phyloP scores from a whole-genome alignment of 2,329 filamentous ascomycete species.

The Neonectria neomacrospora region DNA sequence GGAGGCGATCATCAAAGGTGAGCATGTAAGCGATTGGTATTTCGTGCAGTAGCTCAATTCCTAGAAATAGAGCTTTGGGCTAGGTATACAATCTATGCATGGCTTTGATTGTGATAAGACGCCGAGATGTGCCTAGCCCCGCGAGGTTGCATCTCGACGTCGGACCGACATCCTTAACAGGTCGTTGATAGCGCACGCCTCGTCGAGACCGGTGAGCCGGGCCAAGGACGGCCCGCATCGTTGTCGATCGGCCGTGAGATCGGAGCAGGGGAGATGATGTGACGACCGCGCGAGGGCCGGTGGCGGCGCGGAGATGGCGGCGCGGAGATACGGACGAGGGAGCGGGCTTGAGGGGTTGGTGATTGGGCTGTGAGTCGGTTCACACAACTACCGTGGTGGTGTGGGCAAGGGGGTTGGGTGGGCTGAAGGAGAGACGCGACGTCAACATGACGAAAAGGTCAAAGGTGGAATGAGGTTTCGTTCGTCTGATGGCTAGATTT shows the following conservation, averaged over 20 bases:
- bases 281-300: background rate
- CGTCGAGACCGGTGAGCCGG: slow-evolving; percentile 14
- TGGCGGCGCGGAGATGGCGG: background rate
- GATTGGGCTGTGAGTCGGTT: background rate
- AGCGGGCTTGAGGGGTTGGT: background rate
- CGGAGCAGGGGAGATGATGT: slow-evolving; percentile 8
- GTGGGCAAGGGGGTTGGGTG: background rate
- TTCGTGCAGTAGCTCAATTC: background rate
- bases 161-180: slow-evolving; percentile 16
- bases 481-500: background rate
- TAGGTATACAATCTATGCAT: slow-evolving; percentile 1
- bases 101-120: background rate
- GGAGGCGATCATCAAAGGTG: background rate
- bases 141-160: slow-evolving; percentile 16
- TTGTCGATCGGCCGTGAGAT: slow-evolving; percentile 8
- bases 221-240: slow-evolving; percentile 6
- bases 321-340: background rate
- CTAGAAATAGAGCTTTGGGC: slow-evolving; percentile 17
- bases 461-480: background rate
- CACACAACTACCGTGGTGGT: background rate
- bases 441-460: slow-evolving; percentile 20
- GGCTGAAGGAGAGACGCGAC: slow-evolving; percentile 5
- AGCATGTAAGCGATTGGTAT: background rate
- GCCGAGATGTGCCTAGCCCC: slow-evolving; percentile 5
- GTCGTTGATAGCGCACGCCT: background rate